Conservation (phyloP, 2,329 filamentous ascomycete genomes). For the Fusarium sambucinum region DNA sequence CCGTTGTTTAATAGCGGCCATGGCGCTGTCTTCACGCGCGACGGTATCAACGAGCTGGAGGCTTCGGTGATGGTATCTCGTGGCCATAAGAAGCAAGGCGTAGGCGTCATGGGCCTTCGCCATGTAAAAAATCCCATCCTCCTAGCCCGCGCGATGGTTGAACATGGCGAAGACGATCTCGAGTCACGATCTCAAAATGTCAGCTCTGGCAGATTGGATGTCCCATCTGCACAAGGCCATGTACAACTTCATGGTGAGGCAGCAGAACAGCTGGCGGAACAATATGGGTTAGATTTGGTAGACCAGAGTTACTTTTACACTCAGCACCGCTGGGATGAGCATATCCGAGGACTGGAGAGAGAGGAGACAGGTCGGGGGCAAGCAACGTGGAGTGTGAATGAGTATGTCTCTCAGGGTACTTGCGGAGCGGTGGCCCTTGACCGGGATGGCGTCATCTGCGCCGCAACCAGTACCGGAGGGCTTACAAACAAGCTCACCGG, state of each 20-base stretch:
- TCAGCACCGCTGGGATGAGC: slow-evolving; percentile 81
- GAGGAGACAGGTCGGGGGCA: slow-evolving; percentile 57
- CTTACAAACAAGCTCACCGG: slow-evolving; percentile 91
- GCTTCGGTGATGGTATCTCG: slow-evolving; percentile 86
- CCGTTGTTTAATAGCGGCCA: slow-evolving; percentile 86
- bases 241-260: slow-evolving; percentile 75
- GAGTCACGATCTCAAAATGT: slow-evolving; percentile 49
- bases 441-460: slow-evolving; percentile 77
- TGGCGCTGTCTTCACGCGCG: slow-evolving; percentile 87
- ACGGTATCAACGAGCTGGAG: slow-evolving; percentile 87
- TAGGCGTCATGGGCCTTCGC: slow-evolving; percentile 79
- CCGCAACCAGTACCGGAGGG: slow-evolving; percentile 77
- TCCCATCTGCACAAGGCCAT: slow-evolving; percentile 74
- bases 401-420: slow-evolving; percentile 85
- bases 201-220: slow-evolving; percentile 50
- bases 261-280: slow-evolving; percentile 75
- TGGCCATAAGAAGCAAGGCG: slow-evolving; percentile 79
- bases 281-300: slow-evolving; percentile 79
- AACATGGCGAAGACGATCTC: slow-evolving; percentile 73
- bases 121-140: slow-evolving; percentile 84
- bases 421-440: slow-evolving; percentile 87
- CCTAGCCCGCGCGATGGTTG: slow-evolving; percentile 77
- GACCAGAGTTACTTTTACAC: slow-evolving; percentile 82
- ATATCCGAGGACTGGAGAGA: slow-evolving; percentile 68
- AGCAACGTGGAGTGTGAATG: slow-evolving; percentile 68